These are phyloP conservation scores for Diaporthe sp. DNA, from an alignment of 2,329 filamentous ascomycete genomes.

Conservation along the genomic window DNA sequence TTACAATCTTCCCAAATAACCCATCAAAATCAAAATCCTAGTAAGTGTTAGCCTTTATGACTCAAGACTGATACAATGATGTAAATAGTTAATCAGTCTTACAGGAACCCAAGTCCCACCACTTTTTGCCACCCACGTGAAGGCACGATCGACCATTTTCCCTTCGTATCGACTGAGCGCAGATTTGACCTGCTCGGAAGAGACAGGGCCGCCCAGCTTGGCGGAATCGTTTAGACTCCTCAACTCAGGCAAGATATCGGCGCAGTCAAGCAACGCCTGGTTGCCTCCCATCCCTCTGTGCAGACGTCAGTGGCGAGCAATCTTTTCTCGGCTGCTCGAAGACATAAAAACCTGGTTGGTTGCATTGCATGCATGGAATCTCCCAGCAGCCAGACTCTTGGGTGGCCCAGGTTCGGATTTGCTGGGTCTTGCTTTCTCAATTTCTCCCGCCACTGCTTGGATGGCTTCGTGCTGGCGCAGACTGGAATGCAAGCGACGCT, in stretches of 20 bases:
- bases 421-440: not conserved
- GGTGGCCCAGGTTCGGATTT: not conserved
- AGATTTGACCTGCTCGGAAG: not conserved
- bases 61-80: not conserved
- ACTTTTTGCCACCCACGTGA: not conserved
- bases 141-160: not conserved
- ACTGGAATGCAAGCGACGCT: not conserved
- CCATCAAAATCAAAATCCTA: not conserved
- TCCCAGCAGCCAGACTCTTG: not conserved
- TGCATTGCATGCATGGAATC: slow-evolving; percentile 1
- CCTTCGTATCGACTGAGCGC: not conserved
- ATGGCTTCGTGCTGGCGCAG: not conserved
- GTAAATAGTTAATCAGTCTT: not conserved
- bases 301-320: not conserved
- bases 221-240: not conserved
- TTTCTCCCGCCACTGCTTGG: not conserved
- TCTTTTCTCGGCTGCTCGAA: not conserved
- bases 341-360: not conserved
- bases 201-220: not conserved
- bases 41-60: not conserved
- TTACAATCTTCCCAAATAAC: not conserved
- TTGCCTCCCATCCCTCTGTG: not conserved
- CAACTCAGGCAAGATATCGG: not conserved
- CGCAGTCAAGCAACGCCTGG: not conserved
- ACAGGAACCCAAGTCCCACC: not conserved